A percentile compares a stretch with the other conserved stretches of the same genome.
Evolutionary conservation across 192 early-diverging fungal genomes (phyloP).

Genomic region (Tieghemiomyces parasiticus): DNA sequence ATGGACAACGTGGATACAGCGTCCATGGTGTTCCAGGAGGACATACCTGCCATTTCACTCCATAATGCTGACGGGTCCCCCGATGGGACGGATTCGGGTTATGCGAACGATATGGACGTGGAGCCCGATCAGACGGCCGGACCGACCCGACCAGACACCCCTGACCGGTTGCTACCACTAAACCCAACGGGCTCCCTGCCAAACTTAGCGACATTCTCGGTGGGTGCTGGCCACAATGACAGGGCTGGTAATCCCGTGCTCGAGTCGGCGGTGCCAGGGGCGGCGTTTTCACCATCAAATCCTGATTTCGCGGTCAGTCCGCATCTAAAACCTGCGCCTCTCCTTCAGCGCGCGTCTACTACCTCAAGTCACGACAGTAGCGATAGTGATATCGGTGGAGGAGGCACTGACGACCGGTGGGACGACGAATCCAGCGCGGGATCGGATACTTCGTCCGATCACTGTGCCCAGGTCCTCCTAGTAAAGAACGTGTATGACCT

Average conservation of each 20-base stretch:
- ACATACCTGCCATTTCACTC: background rate
- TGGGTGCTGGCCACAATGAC: too few relatives aligned
- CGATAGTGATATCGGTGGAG: too few relatives aligned
- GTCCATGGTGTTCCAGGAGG: background rate
- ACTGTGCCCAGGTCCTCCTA: background rate
- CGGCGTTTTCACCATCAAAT: too few relatives aligned
- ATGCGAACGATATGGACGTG: background rate
- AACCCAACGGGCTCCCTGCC: too few relatives aligned
- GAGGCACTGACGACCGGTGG: too few relatives aligned
- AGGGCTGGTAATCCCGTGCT: too few relatives aligned
- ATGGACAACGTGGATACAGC: background rate
- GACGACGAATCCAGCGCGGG: background rate
- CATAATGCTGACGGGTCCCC: background rate
- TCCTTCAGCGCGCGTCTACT: constrained; percentile 19
- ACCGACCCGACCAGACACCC: too few relatives aligned
- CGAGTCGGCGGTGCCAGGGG: too few relatives aligned
- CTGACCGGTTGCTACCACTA: too few relatives aligned
- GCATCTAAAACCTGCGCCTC: constrained; percentile 14
- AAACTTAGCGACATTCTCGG: too few relatives aligned
- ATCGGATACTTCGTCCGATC: background rate
- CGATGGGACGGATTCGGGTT: background rate
- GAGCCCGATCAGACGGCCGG: too few relatives aligned
- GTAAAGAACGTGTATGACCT: background rate
- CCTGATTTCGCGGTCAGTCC: too few relatives aligned
- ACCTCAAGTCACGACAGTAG: background rate